Conservation (phyloP, 768 basidiomycete species). For the Ramaria rubella region DNA sequence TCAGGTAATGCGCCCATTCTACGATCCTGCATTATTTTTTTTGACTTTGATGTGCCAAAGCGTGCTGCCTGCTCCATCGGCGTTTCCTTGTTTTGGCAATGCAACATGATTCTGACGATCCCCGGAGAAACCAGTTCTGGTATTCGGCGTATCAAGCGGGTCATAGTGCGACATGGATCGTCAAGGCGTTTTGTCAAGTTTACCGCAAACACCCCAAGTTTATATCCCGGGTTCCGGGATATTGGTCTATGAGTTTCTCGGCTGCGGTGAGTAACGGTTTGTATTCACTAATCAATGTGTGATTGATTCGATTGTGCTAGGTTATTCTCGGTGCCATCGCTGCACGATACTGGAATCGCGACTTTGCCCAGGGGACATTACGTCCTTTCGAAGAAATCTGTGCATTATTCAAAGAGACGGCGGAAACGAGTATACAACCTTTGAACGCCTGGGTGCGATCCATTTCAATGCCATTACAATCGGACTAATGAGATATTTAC, state of each 20-base stretch:
- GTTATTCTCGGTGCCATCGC: conserved; percentile 2
- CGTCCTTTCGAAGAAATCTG: background rate
- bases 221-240: conserved; percentile 1
- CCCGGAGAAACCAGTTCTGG: background rate
- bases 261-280: conserved; percentile 2
- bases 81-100: conserved; percentile 6
- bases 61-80: conserved; percentile 4
- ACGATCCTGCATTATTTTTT: background rate
- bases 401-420: conserved; percentile 3
- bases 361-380: background rate
- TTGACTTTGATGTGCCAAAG: background rate
- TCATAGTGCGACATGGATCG: conserved; percentile 1
- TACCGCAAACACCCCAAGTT: conserved; percentile 1
- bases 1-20: background rate
- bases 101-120: background rate
- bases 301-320: background rate
- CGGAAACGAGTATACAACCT: conserved; percentile 2
- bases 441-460: conserved; percentile 1
- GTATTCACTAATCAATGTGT: background rate
- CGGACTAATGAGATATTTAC: background rate
- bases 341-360: conserved; percentile 4
- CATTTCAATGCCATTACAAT: background rate
- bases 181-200: background rate
- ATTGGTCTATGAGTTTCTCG: conserved; percentile 4
- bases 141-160: conserved; percentile 8